phyloP scores from a whole-genome alignment of 2,329 filamentous ascomycete genomes.

The Trichoderma aggressivum region DNA sequence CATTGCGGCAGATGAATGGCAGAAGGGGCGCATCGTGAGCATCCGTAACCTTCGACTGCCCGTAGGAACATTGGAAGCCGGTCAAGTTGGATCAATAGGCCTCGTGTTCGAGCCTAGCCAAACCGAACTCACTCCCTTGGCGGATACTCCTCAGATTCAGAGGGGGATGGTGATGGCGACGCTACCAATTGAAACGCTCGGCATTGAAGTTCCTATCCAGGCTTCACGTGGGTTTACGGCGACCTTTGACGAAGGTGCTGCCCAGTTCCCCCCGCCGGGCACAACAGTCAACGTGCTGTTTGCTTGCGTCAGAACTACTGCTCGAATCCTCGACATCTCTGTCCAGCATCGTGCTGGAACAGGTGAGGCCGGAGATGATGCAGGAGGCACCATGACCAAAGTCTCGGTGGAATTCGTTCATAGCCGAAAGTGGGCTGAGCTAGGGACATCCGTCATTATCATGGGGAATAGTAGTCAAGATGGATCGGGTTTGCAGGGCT shows the following conservation, averaged over 20 bases:
- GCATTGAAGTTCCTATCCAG: constrained; percentile 56
- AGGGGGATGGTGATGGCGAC: constrained; percentile 83
- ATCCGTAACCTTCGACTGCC: constrained; percentile 84
- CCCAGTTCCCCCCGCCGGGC: constrained; percentile 61
- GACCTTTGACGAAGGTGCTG: constrained; percentile 62
- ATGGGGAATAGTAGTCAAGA: constrained; percentile 69
- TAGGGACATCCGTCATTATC: constrained; percentile 66
- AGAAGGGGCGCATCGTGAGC: constrained; percentile 74
- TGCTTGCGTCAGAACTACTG: constrained; percentile 79
- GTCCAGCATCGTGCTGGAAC: constrained; percentile 19
- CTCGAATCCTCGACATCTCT: constrained; percentile 63
- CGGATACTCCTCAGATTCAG: constrained; percentile 46
- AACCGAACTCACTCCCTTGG: not conserved
- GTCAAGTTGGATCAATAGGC: constrained; percentile 88
- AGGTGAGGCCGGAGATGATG: constrained; percentile 25
- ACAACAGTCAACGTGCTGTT: constrained; percentile 78
- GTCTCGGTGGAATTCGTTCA: constrained; percentile 67
- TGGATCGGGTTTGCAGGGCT: constrained; percentile 66
- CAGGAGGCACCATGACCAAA: constrained; percentile 35
- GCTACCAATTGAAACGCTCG: constrained; percentile 55
- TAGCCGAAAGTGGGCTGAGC: constrained; percentile 69
- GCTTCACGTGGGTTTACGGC: constrained; percentile 69
- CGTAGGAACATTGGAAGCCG: constrained; percentile 69
- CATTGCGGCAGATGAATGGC: constrained; percentile 67
- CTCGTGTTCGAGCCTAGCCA: constrained; percentile 55